phyloP scores from a whole-genome alignment of 1,139 yeast species.

The Magnusiomyces tetraspermus region DNA sequence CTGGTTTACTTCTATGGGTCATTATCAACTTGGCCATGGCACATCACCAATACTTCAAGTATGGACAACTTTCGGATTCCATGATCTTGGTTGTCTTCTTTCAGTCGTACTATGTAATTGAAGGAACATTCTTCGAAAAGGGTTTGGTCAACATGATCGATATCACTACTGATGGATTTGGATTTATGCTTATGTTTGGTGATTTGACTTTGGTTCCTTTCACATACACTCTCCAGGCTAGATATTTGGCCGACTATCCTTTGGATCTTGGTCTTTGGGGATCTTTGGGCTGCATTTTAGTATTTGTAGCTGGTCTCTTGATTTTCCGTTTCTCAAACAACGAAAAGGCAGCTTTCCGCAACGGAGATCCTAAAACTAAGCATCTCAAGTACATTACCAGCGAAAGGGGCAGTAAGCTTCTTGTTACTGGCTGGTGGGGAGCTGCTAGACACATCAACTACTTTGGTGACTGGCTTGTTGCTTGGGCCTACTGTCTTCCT shows the following conservation, averaged over 20 bases:
- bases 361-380: slow-evolving; percentile 56
- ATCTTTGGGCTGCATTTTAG: slow-evolving; percentile 34
- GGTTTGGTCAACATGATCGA: slow-evolving; percentile 93
- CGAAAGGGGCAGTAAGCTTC: slow-evolving; percentile 64
- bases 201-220: slow-evolving; percentile 93
- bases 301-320: slow-evolving; percentile 55
- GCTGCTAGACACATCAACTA: slow-evolving; percentile 86
- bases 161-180: slow-evolving; percentile 92
- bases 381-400: slow-evolving; percentile 63
- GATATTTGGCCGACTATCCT: slow-evolving; percentile 64
- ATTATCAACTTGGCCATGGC: slow-evolving; percentile 68
- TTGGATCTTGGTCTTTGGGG: slow-evolving; percentile 44
- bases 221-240: slow-evolving; percentile 75
- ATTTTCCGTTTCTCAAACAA: slow-evolving; percentile 77
- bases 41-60: slow-evolving; percentile 63
- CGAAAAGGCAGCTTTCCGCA: slow-evolving; percentile 77
- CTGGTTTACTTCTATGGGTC: slow-evolving; percentile 85
- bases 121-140: slow-evolving; percentile 85
- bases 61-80: slow-evolving; percentile 62
- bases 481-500: slow-evolving; percentile 87
- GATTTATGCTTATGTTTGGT: slow-evolving; percentile 91
- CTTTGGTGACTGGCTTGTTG: slow-evolving; percentile 90
- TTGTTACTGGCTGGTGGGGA: slow-evolving; percentile 96
- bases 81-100: slow-evolving; percentile 56
- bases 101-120: slow-evolving; percentile 77